phyloP scores from a whole-genome alignment of 371 early-diverging fungal genomes.

The Apophysomyces elegans region DNA sequence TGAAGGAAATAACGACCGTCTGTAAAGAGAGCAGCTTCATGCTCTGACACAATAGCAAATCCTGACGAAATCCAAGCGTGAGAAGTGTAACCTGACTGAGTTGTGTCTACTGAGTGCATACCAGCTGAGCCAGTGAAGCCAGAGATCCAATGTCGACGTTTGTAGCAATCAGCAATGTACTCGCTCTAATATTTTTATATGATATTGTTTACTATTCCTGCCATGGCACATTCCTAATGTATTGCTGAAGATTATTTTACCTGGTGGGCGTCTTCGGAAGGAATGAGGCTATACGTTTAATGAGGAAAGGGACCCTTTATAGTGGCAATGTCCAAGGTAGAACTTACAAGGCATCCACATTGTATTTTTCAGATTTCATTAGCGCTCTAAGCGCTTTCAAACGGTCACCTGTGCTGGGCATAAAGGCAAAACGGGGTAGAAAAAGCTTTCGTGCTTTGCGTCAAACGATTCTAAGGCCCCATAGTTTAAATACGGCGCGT shows the following conservation, averaged over 20 bases:
- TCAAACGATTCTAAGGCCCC: neutral
- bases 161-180: constrained; percentile 93
- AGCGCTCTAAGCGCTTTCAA: constrained; percentile 70
- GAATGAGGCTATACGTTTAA: constrained; percentile 71
- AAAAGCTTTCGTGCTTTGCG: neutral
- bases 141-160: constrained; percentile 92
- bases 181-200: constrained; percentile 78
- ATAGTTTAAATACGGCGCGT: too few relatives aligned
- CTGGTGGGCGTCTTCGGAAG: constrained; percentile 96
- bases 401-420: constrained; percentile 61
- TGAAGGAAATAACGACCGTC: constrained; percentile 99
- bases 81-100: constrained; percentile 1
- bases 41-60: constrained; percentile 76
- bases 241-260: constrained; percentile 42
- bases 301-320: neutral
- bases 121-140: constrained; percentile 99
- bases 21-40: constrained; percentile 89
- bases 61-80: constrained; percentile 42
- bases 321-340: neutral
- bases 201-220: too few relatives aligned
- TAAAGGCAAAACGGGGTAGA: constrained; percentile 15
- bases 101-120: constrained; percentile 12
- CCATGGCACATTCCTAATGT: neutral
- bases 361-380: constrained; percentile 66
- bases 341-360: constrained; percentile 77